Percentiles rank a stretch among this genome's conserved stretches.
phyloP scores from a whole-genome alignment of 768 basidiomycete genomes.

The Tylopilus cervinicoccineus region DNA sequence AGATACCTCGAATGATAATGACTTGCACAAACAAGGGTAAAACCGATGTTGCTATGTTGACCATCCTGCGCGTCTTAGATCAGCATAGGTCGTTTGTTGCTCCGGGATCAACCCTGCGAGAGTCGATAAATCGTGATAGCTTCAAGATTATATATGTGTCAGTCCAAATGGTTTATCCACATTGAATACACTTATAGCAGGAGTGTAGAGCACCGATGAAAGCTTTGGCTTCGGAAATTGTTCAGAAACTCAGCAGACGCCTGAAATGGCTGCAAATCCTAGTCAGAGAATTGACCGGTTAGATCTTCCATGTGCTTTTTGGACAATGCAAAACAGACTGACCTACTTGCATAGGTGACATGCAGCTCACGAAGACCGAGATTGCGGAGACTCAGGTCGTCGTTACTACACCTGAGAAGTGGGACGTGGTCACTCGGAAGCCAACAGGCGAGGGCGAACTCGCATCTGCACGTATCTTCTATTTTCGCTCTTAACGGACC shows the following conservation, averaged over 20 bases:
- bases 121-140: conserved; percentile 58
- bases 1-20: neutral
- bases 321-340: neutral
- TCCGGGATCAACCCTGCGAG: conserved; percentile 32
- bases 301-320: conserved; percentile 6
- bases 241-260: conserved; percentile 87
- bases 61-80: conserved; percentile 82
- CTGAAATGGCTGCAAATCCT: conserved; percentile 82
- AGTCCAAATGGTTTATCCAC: conserved; percentile 18
- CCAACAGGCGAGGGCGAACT: conserved; percentile 96
- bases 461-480: conserved; percentile 62
- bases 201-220: conserved; percentile 89
- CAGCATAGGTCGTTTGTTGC: conserved; percentile 51
- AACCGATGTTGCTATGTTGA: conserved; percentile 96
- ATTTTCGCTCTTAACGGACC: neutral
- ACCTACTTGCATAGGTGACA: conserved; percentile 55
- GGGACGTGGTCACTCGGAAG: conserved; percentile 98
- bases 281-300: conserved; percentile 89
- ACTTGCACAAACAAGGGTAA: conserved; percentile 64
- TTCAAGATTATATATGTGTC: conserved; percentile 99
- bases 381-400: conserved; percentile 96
- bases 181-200: neutral
- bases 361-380: conserved; percentile 93
- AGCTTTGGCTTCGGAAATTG: conserved; percentile 92
- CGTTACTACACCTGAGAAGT: conserved; percentile 98